Evolutionary conservation across 192 early-diverging fungal species (phyloP).

Genomic region (Mortierella alpina): DNA sequence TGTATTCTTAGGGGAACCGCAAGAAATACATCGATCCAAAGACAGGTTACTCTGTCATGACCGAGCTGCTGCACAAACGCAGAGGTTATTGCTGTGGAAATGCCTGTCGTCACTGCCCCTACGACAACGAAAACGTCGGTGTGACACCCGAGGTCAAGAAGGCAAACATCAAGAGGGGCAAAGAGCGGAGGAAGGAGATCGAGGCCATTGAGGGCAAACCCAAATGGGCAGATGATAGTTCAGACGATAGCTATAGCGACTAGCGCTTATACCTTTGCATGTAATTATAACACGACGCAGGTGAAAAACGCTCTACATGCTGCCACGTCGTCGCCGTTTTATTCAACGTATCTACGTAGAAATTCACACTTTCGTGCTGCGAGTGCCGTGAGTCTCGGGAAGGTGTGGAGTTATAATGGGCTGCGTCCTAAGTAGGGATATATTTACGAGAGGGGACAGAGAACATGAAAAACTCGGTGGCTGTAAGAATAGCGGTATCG

Average conservation of each 20-base stretch:
- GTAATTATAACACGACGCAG: background rate
- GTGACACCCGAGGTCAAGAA: constrained; percentile 60
- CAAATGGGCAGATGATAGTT: constrained; percentile 42
- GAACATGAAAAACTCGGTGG: too few species aligned
- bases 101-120: constrained; percentile 75
- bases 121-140: constrained; percentile 68
- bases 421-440: too few species aligned
- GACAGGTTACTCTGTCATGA: constrained; percentile 75
- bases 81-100: constrained; percentile 77
- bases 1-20: constrained; percentile 36
- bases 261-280: background rate
- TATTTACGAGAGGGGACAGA: too few species aligned
- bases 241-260: constrained; percentile 32
- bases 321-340: too few species aligned
- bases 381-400: too few species aligned
- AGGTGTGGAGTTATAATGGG: too few species aligned
- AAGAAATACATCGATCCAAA: constrained; percentile 72
- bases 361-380: too few species aligned
- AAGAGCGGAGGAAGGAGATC: constrained; percentile 38
- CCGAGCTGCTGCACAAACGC: constrained; percentile 65
- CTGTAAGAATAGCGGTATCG: too few species aligned
- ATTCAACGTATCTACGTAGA: too few species aligned
- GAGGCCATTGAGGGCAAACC: constrained; percentile 51
- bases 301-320: too few species aligned
- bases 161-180: constrained; percentile 37